These are phyloP conservation scores for Leccinum ponderosum DNA, from an alignment of 1,284 basidiomycete genomes.

Conservation along the genomic window DNA sequence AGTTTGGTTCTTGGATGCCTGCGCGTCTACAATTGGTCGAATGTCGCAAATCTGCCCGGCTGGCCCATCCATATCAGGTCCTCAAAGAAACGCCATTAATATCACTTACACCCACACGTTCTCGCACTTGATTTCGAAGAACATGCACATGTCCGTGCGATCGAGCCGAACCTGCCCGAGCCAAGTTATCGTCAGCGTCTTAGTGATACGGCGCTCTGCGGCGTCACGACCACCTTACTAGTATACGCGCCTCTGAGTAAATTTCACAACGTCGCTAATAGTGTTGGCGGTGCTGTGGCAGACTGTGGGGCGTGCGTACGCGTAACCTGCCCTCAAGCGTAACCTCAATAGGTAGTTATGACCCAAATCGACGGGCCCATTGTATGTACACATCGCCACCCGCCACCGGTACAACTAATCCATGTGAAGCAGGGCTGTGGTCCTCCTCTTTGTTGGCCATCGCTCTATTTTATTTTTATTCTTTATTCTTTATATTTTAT, in stretches of 20 bases:
- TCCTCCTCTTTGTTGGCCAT: conserved; percentile 14
- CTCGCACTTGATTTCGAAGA: not conserved
- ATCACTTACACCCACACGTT: conserved; percentile 15
- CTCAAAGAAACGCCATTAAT: conserved; percentile 16
- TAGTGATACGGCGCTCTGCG: conserved; percentile 13
- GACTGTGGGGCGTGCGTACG: conserved; percentile 1
- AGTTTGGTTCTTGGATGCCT: conserved; percentile 14
- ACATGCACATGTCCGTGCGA: conserved; percentile 1
- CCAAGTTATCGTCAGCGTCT: not conserved
- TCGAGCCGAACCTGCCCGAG: conserved; percentile 10
- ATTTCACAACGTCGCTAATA: conserved; percentile 7
- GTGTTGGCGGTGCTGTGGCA: conserved; percentile 16
- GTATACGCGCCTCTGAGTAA: conserved; percentile 9
- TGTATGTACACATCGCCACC: conserved; percentile 31
- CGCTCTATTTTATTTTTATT: not conserved
- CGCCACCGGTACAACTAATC: conserved; percentile 34
- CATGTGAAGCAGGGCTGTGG: conserved; percentile 24
- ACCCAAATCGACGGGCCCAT: conserved; percentile 24
- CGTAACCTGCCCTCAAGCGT: conserved; percentile 24
- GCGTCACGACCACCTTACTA: conserved; percentile 13
- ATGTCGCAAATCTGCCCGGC: conserved; percentile 25
- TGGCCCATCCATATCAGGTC: conserved; percentile 19
- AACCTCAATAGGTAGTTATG: conserved; percentile 3
- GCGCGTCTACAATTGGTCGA: conserved; percentile 19
- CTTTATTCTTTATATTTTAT: conserved; percentile 3